Base-by-base conservation (phyloP, 345 rosid species). In the Pelargonium nanum region DNA sequence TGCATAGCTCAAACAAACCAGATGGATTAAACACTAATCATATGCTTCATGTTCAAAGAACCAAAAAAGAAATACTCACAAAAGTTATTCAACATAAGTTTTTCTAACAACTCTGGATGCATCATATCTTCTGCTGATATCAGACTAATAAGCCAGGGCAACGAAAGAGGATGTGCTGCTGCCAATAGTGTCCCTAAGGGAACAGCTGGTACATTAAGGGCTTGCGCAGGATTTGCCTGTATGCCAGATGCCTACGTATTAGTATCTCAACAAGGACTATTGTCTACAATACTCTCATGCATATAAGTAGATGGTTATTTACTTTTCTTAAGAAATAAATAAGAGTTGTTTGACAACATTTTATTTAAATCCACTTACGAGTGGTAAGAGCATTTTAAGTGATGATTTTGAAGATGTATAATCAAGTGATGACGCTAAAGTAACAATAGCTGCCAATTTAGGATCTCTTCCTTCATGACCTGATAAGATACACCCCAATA, bases 151-250 rank as follows among this genome's bases (percentile, higher is more conserved):
- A 93, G 84, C 99, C 97, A 93, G 68, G 96, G 79, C 63, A 93
- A 77, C 1, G 94, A 85, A 72, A 89, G 89, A 75, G 99, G 97
- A 83, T 73, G 85, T 60, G 91, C 84, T 53, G 99, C 91, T 19
- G 99, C 75, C 68, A 89, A 62, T 64, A 93, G 55, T 26, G 89
- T 82, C 17, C 99, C 96, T 72, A 93, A 72, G 22, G 99, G 99
- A 70, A 93, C 96, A 72, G 77, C 97, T 65, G 99, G 96, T 58
- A 93, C 94, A 71, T 75, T 93, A 51, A 93, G 79, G 63, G 89
- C 97, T 74, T 93, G 88, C 22, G 97, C 97, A 69, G 99, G 97
- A 83, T 93, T 91, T 16, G 96, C 97, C 99, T 93, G 81, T 50
- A 48, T 48, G 54, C 74, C 65, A 67, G 57, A 62, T 55, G 40